Percentiles rank a stretch among this genome's conserved stretches.
Evolutionary conservation across 805 yeast species (phyloP).

Genomic region (Cyberlindnera veronae): DNA sequence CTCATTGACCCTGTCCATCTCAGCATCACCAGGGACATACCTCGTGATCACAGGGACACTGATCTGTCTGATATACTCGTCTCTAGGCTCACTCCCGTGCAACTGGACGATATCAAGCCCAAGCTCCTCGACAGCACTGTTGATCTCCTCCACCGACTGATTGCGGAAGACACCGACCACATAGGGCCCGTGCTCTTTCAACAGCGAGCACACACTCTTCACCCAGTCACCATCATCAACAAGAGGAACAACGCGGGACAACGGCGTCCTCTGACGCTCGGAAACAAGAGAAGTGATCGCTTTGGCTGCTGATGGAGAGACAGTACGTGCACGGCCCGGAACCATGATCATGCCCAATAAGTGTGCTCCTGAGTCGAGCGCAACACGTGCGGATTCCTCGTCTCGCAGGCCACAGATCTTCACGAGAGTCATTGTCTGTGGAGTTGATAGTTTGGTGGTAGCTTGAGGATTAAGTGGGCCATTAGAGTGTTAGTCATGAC

Average conservation of each 20-base stretch:
- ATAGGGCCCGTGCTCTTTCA: conserved; percentile 50
- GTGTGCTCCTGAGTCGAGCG: conserved; percentile 70
- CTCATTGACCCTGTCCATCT: conserved; percentile 30
- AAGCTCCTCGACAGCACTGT: conserved; percentile 36
- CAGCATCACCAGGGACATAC: conserved; percentile 56
- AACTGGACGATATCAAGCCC: conserved; percentile 78
- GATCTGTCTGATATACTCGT: conserved; percentile 34
- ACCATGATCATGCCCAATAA: conserved; percentile 84
- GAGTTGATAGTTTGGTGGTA: too few species aligned
- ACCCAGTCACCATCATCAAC: conserved; percentile 8
- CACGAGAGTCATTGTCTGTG: conserved; percentile 47
- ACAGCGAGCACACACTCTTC: conserved; percentile 18
- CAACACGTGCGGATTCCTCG: conserved; percentile 63
- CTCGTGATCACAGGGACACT: conserved; percentile 68
- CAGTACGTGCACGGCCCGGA: conserved; percentile 74
- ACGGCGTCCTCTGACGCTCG: conserved; percentile 9
- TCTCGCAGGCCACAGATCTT: conserved; percentile 84
- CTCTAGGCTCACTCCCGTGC: conserved; percentile 71
- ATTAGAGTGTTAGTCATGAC: too few species aligned
- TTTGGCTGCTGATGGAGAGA: conserved; percentile 44
- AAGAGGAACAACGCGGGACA: conserved; percentile 3
- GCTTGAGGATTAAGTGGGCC: too few species aligned
- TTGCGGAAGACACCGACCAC: conserved; percentile 90
- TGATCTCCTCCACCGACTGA: conserved; percentile 65
- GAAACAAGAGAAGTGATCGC: conserved; percentile 39